Evolutionary conservation across 2,329 filamentous ascomycete species (phyloP).

Genomic region (Aspergillus puulaauensis): DNA sequence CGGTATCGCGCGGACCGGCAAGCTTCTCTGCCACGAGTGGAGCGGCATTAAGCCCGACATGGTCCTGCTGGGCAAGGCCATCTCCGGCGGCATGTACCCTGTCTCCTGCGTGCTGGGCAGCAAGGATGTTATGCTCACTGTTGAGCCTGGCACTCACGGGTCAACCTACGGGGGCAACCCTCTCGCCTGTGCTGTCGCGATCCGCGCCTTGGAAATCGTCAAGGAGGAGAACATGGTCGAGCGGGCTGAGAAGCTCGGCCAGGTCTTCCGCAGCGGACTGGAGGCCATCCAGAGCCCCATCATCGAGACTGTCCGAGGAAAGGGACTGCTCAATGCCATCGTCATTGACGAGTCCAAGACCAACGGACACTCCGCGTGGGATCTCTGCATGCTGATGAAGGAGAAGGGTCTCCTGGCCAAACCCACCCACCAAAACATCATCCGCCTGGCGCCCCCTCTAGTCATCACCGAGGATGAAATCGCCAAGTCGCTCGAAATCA

Average conservation of each 20-base stretch:
- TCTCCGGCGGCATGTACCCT: constrained; percentile 98
- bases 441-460: constrained; percentile 91
- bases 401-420: constrained; percentile 94
- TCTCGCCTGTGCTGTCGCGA: constrained; percentile 90
- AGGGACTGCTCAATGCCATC: constrained; percentile 92
- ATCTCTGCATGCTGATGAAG: constrained; percentile 93
- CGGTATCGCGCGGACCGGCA: constrained; percentile 90
- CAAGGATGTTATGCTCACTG: constrained; percentile 89
- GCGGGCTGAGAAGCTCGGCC: constrained; percentile 76
- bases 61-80: constrained; percentile 93
- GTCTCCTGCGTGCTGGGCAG: constrained; percentile 87
- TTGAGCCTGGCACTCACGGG: constrained; percentile 95
- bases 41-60: constrained; percentile 92
- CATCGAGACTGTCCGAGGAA: constrained; percentile 81
- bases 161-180: constrained; percentile 99
- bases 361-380: constrained; percentile 86
- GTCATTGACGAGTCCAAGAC: constrained; percentile 90
- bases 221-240: constrained; percentile 87
- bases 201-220: constrained; percentile 89
- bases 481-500: constrained; percentile 72
- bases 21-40: constrained; percentile 93
- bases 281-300: constrained; percentile 73
- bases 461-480: constrained; percentile 92
- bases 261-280: constrained; percentile 79
- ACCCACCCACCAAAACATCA: constrained; percentile 98